Conservation (phyloP, 352 stramenopile species). For the Pythium dissimile region DNA sequence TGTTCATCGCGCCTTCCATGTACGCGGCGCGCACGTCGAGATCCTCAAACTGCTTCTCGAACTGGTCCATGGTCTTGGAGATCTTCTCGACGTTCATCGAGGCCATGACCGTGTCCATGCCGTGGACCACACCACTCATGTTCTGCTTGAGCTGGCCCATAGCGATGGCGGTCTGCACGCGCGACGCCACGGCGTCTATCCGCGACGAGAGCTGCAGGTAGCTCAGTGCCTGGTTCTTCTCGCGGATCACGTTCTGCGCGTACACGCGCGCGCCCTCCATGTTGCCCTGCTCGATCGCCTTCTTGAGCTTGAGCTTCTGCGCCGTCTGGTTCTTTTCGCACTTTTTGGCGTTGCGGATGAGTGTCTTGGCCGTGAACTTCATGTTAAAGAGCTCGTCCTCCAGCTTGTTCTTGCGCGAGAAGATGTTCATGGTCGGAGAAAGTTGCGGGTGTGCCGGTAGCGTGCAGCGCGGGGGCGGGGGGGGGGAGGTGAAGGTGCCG, state of each 20-base stretch:
- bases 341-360: conserved; percentile 93
- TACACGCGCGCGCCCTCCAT: conserved; percentile 98
- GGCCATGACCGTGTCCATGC: conserved; percentile 96
- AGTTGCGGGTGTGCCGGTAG: neutral
- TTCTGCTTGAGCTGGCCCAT: conserved; percentile 94
- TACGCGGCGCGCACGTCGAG: conserved; percentile 97
- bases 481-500: neutral
- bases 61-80: conserved; percentile 96
- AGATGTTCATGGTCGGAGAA: conserved; percentile 60
- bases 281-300: conserved; percentile 95
- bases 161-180: conserved; percentile 96
- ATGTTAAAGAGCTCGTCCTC: conserved; percentile 90
- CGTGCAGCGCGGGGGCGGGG: neutral
- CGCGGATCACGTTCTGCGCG: conserved; percentile 88
- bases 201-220: conserved; percentile 94
- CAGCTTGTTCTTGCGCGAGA: conserved; percentile 81
- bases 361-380: conserved; percentile 87
- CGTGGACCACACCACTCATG: conserved; percentile 96
- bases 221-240: conserved; percentile 91
- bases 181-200: conserved; percentile 95
- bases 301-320: conserved; percentile 96
- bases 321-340: conserved; percentile 97
- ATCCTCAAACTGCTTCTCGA: conserved; percentile 99
- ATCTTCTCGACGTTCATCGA: conserved; percentile 99
- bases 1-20: conserved; percentile 98